Conservation (phyloP, 1,284 basidiomycete species). For the Sphagnurus paluster region DNA sequence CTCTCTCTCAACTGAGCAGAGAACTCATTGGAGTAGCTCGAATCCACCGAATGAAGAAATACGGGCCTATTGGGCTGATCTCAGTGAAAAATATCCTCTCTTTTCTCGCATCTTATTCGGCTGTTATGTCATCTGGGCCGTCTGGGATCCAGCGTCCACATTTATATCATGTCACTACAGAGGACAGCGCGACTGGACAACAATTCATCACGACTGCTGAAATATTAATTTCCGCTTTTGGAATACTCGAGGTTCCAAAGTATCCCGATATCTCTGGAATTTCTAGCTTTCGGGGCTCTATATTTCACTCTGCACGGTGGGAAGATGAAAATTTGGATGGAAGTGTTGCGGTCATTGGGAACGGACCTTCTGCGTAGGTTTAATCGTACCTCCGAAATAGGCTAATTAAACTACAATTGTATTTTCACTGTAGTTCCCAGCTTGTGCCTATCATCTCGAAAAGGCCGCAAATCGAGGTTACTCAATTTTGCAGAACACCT, state of each 20-base stretch:
- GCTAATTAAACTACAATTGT: not conserved
- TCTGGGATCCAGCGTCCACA: constrained; percentile 34
- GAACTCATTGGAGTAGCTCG: constrained; percentile 31
- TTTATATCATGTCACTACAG: constrained; percentile 30
- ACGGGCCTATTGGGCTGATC: constrained; percentile 28
- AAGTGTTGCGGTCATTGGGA: constrained; percentile 29
- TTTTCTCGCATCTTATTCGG: constrained; percentile 21
- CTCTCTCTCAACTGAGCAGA: constrained; percentile 34
- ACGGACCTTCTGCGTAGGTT: constrained; percentile 52
- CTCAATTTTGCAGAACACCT: constrained; percentile 47
- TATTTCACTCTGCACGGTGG: constrained; percentile 25
- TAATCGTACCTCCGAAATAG: constrained; percentile 18
- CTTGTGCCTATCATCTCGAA: constrained; percentile 44
- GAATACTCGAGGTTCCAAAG: constrained; percentile 35
- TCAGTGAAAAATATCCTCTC: constrained; percentile 26
- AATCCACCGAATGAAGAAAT: constrained; percentile 34
- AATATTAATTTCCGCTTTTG: constrained; percentile 39
- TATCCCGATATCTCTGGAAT: constrained; percentile 37
- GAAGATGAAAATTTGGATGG: constrained; percentile 14
- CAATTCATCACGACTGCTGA: constrained; percentile 20
- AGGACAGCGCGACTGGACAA: constrained; percentile 26
- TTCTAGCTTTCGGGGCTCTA: constrained; percentile 16
- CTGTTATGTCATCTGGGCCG: constrained; percentile 29
- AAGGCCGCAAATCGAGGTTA: constrained; percentile 38
- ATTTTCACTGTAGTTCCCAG: constrained; percentile 35